Base-by-base conservation (phyloP, 192 early-diverging fungal species). In the Radiomyces spectabilis region DNA sequence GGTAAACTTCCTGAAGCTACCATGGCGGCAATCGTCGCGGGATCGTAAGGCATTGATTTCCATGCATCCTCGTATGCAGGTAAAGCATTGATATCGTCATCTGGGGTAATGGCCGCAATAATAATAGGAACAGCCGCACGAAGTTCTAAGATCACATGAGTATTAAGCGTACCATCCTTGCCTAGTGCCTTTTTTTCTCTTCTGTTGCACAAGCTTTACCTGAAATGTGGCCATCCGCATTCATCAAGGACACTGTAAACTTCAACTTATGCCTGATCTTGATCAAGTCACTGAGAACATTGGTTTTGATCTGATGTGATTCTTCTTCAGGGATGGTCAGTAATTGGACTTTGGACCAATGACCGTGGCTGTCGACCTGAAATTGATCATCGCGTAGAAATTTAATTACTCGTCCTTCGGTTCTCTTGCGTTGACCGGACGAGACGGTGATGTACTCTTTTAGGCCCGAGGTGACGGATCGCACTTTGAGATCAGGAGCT, bases 401-500 rank as follows among this genome's bases (percentile, higher is more conserved):
- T 9, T 12, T 54, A 2, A 71, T 9, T 5, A 50, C 22, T 19
- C 37, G 48, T 5, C 41, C 9, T 12, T 58, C 38, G 1, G 40
- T 46, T 22, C 52, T 62, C 9, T 27, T 3, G 1, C 61, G 35
- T 2, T 51, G 45, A 16, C 57, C 68, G 0, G 59, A 39, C 2
- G 54, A 56, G 46, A 71, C 78, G 5, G 74, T 65, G 13, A 57
- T 57, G 35, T 80, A 80, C 57, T 85, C 81, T 33, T 76, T 83
- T 15, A 85, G 59, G 9, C 61, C 39, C 29, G 65, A 72, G 4
- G 56, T 42, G 6, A 77, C 63, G 0, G 66, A 47, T 18, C 69
- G 41, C 13, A 83, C 51, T 32, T 57, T 69, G 9, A 85, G 37
- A 8, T 74, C 68, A 41, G 74, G 59, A 25, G 51, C 27, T 15